Conservation (phyloP, 2,329 filamentous ascomycete genomes). For the Periglandula ipomoeae region DNA sequence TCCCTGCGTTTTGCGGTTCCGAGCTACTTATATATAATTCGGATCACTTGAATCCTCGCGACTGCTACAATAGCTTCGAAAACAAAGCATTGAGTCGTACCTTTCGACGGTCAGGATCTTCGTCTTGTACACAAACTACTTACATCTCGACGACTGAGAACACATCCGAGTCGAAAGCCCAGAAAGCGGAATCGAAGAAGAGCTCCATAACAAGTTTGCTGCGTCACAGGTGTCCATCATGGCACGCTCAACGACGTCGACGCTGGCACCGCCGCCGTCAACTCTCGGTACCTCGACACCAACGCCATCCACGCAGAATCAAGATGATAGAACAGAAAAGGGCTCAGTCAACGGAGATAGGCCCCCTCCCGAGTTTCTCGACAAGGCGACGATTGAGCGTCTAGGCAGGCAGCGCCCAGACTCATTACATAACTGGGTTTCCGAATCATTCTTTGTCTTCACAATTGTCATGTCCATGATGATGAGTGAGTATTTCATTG, state of each 20-base stretch:
- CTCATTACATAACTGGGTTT: slow-evolving; percentile 39
- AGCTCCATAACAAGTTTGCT: not conserved
- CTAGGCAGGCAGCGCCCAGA: slow-evolving; percentile 54
- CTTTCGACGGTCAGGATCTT: too few relatives aligned
- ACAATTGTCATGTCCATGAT: slow-evolving; percentile 55
- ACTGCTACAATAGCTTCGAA: not conserved
- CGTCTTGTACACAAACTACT: too few relatives aligned
- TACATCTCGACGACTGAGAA: not conserved
- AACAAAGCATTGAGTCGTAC: too few relatives aligned
- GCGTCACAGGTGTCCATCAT: not conserved
- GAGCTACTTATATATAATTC: not conserved
- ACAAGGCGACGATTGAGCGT: slow-evolving; percentile 39
- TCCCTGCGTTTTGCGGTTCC: not conserved
- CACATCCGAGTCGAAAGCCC: not conserved
- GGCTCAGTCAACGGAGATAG: not conserved
- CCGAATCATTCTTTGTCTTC: slow-evolving; percentile 55
- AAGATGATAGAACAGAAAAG: not conserved
- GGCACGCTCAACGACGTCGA: not conserved
- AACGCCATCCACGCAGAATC: not conserved
- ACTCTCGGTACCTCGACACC: not conserved
- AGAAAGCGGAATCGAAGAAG: not conserved
- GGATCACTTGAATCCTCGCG: not conserved
- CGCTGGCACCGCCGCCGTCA: not conserved
- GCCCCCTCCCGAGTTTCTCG: slow-evolving; percentile 4
- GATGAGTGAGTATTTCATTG: slow-evolving; percentile 64